Percentiles rank a stretch among this genome's conserved stretches.
phyloP scores from a whole-genome alignment of 176 grass and related monocot genomes.

The Pontederia crassipes region DNA sequence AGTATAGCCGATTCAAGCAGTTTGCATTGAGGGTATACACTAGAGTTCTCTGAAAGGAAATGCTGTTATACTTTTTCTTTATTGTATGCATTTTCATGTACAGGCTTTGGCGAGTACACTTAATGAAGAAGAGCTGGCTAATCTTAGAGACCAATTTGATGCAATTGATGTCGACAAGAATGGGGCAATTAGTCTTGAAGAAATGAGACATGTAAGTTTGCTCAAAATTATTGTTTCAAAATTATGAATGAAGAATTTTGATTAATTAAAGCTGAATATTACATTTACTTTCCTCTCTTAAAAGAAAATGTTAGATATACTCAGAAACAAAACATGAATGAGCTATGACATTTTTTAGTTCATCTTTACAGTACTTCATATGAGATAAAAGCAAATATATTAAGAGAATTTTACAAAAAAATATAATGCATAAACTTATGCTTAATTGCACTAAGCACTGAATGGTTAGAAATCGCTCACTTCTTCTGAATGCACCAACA shows the following conservation, averaged over 20 bases:
- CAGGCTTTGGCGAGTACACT: constrained; percentile 83
- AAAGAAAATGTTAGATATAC: neutral
- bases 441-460: too few species aligned
- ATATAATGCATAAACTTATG: too few species aligned
- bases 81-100: constrained; percentile 17
- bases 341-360: too few species aligned
- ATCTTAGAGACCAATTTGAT: constrained; percentile 87
- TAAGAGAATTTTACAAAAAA: too few species aligned
- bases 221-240: neutral
- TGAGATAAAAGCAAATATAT: too few species aligned
- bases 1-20: constrained; percentile 96
- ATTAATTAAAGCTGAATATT: neutral
- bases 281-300: neutral
- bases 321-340: too few species aligned
- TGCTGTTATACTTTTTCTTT: constrained; percentile 2
- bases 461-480: too few species aligned
- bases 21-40: constrained; percentile 79
- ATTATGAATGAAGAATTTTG: neutral
- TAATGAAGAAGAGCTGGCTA: constrained; percentile 62
- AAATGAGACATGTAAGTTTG: constrained; percentile 66
- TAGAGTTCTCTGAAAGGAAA: neutral
- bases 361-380: too few species aligned
- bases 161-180: constrained; percentile 87
- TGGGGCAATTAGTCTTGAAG: constrained; percentile 87
- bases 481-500: too few species aligned